Conservation (phyloP, 805 yeast genomes). For the Candida xyloterini region DNA sequence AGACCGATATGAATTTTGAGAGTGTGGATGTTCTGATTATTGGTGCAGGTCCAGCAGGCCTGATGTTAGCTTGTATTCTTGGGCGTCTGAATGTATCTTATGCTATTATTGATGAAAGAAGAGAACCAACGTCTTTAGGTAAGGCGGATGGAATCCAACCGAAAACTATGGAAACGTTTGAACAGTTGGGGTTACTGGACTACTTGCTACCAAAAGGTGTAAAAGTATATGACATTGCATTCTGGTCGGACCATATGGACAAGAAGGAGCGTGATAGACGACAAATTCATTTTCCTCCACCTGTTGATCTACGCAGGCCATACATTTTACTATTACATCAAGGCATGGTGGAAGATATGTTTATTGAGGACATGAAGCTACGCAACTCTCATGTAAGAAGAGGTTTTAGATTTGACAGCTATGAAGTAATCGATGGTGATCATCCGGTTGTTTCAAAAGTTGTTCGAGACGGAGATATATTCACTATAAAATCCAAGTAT, state of each 20-base stretch:
- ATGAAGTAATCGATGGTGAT: not conserved
- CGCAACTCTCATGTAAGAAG: slow-evolving; percentile 35
- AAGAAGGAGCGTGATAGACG: slow-evolving; percentile 9
- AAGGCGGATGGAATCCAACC: slow-evolving; percentile 37
- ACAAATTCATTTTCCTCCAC: slow-evolving; percentile 8
- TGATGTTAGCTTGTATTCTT: slow-evolving; percentile 30
- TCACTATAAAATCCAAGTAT: slow-evolving; percentile 29
- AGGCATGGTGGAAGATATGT: slow-evolving; percentile 22
- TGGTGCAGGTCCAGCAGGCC: slow-evolving; percentile 40
- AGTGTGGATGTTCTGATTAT: slow-evolving; percentile 32
- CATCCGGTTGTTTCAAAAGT: slow-evolving; percentile 1
- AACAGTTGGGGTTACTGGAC: slow-evolving; percentile 12
- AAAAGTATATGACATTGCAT: slow-evolving; percentile 28
- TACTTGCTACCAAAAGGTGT: slow-evolving; percentile 19
- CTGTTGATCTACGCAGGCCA: slow-evolving; percentile 15
- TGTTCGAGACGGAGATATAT: slow-evolving; percentile 2
- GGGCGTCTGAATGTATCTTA: slow-evolving; percentile 29
- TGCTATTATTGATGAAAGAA: slow-evolving; percentile 33
- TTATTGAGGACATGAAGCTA: slow-evolving; percentile 38
- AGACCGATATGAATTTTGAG: not conserved
- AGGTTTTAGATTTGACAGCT: slow-evolving; percentile 2
- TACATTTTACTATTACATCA: slow-evolving; percentile 14
- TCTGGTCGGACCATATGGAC: slow-evolving; percentile 18
- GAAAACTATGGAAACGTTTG: slow-evolving; percentile 31
- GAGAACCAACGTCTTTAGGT: slow-evolving; percentile 30